phyloP scores from a whole-genome alignment of 2,329 filamentous ascomycete genomes.

The Fusarium falciforme region DNA sequence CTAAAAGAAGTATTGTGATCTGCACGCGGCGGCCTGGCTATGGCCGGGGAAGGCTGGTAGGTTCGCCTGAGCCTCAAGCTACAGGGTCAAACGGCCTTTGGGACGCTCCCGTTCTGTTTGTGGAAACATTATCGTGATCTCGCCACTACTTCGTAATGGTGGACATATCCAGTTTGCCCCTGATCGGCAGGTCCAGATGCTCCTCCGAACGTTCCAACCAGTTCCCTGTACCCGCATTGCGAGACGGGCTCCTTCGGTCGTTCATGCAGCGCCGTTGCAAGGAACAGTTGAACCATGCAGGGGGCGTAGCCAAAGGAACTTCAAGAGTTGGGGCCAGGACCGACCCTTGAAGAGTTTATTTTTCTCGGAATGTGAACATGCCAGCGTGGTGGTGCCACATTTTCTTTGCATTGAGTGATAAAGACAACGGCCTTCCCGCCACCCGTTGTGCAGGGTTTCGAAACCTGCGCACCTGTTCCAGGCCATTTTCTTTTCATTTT shows the following conservation, averaged over 20 bases:
- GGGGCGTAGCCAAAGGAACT: background rate
- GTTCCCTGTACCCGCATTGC: background rate
- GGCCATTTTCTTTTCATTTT: background rate
- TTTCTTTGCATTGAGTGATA: too few species aligned
- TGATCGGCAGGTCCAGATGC: background rate
- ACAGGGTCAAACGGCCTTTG: background rate
- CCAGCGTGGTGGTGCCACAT: too few species aligned
- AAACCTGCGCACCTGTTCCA: too few species aligned
- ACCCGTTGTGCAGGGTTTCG: too few species aligned
- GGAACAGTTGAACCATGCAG: background rate
- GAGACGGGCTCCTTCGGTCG: background rate
- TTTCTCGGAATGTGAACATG: too few species aligned
- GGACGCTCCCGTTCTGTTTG: background rate
- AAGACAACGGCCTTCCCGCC: too few species aligned
- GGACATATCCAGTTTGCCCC: background rate
- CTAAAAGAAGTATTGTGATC: too few species aligned
- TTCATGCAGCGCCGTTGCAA: background rate
- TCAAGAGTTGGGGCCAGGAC: too few species aligned
- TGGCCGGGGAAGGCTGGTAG: background rate
- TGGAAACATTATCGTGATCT: background rate
- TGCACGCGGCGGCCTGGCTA: too few species aligned
- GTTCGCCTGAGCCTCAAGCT: background rate
- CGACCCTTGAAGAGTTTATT: too few species aligned
- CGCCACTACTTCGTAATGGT: background rate
- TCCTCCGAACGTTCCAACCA: background rate